phyloP scores from a whole-genome alignment of 768 basidiomycete genomes.

The Tubosaeta sp. region DNA sequence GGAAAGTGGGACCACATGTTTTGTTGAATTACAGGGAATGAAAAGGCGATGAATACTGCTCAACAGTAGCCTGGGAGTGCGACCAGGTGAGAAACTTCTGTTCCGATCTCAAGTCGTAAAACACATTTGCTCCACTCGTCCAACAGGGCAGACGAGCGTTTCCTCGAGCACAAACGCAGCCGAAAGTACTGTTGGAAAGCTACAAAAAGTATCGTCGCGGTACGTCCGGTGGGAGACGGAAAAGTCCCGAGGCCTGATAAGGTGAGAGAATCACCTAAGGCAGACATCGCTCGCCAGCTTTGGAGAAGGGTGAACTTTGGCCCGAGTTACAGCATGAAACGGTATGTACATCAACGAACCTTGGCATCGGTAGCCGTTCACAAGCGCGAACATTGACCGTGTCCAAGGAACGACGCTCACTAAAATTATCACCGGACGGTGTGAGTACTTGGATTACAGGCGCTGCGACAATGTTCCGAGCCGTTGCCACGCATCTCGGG shows the following conservation, averaged over 20 bases:
- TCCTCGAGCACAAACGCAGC: neutral
- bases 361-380: neutral
- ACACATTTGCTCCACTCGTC: neutral
- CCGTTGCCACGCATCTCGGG: neutral
- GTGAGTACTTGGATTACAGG: neutral
- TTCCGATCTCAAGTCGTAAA: neutral
- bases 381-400: neutral
- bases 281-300: neutral
- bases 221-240: no score
- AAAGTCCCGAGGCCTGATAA: neutral
- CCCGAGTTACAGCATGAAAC: neutral
- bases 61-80: neutral
- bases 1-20: neutral
- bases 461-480: neutral
- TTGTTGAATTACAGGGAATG: neutral
- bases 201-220: no score
- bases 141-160: neutral
- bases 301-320: neutral
- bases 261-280: neutral
- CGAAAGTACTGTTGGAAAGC: neutral
- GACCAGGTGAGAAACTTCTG: neutral
- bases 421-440: neutral
- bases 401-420: neutral
- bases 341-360: neutral
- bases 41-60: neutral